Conservation (phyloP, 495 filamentous ascomycete genomes). For the Penicillium coprophilum region DNA sequence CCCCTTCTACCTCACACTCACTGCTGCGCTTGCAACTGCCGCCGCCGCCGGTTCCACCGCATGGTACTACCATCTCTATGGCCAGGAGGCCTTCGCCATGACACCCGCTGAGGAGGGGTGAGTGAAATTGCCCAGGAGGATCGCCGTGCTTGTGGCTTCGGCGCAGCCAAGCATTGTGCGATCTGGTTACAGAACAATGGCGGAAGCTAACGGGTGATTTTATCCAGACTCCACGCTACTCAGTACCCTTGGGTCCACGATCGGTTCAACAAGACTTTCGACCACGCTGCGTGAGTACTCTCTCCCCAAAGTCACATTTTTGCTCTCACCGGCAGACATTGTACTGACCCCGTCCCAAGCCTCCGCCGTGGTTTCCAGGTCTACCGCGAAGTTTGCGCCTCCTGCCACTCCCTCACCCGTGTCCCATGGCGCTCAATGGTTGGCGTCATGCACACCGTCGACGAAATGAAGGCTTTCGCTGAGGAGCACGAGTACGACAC, state of each 20-base stretch:
- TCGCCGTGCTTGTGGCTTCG: slow-evolving; percentile 23
- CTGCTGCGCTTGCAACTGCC: slow-evolving; percentile 78
- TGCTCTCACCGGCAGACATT: slow-evolving; percentile 19
- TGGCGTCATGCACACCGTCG: slow-evolving; percentile 87
- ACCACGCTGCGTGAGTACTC: slow-evolving; percentile 83
- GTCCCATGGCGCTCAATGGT: slow-evolving; percentile 93
- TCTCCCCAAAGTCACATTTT: slow-evolving; percentile 1
- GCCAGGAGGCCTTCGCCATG: slow-evolving; percentile 80
- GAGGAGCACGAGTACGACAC: slow-evolving; percentile 99
- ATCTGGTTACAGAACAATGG: slow-evolving; percentile 12
- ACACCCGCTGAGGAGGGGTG: slow-evolving; percentile 97
- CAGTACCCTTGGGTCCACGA: slow-evolving; percentile 95
- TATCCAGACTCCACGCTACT: slow-evolving; percentile 77
- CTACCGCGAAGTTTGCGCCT: slow-evolving; percentile 97
- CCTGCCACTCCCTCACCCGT: slow-evolving; percentile 93
- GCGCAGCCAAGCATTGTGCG: slow-evolving; percentile 30
- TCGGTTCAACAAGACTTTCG: slow-evolving; percentile 89
- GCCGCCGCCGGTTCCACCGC: slow-evolving; percentile 83
- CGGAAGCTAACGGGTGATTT: slow-evolving; percentile 19
- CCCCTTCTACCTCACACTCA: slow-evolving; percentile 66
- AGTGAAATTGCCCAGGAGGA: slow-evolving; percentile 40
- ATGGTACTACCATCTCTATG: slow-evolving; percentile 96
- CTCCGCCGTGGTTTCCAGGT: slow-evolving; percentile 99
- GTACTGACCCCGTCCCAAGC: slow-evolving; percentile 49
- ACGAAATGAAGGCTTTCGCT: slow-evolving; percentile 94